Percentiles rank a stretch among this genome's conserved stretches.
phyloP scores from a whole-genome alignment of 306 rosid genomes.

The Lagenaria siceraria region DNA sequence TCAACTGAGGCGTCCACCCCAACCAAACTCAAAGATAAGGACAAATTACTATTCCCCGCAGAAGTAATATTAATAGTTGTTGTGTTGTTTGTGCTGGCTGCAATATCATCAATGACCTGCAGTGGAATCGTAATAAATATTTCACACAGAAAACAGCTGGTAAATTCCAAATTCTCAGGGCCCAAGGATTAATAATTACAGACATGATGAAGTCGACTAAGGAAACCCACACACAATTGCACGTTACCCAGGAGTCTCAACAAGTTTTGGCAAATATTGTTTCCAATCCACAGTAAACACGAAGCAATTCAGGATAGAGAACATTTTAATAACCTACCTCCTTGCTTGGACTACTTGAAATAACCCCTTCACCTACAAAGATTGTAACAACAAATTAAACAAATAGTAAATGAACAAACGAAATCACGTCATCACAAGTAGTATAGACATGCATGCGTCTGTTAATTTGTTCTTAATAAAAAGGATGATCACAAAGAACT shows the following conservation, averaged over 20 bases:
- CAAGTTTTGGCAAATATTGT: neutral
- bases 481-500: neutral
- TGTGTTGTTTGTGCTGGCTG: neutral
- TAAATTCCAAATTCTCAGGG: neutral
- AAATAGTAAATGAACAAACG: neutral
- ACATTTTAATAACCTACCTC: neutral
- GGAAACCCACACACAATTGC: neutral
- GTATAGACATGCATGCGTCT: neutral
- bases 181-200: neutral
- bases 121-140: neutral
- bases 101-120: conserved; percentile 2
- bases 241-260: neutral
- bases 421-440: neutral
- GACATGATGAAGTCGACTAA: neutral
- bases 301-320: neutral
- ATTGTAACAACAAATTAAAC: neutral
- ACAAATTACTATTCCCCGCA: neutral
- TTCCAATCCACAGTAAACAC: neutral
- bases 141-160: neutral
- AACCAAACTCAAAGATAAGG: neutral
- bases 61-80: neutral
- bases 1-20: neutral
- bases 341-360: conserved; percentile 2
- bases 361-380: neutral
- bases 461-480: neutral